Percentiles rank a stretch among this genome's conserved stretches.
Evolutionary conservation across 768 basidiomycete species (phyloP).

Genomic region (Ramaria sp.): DNA sequence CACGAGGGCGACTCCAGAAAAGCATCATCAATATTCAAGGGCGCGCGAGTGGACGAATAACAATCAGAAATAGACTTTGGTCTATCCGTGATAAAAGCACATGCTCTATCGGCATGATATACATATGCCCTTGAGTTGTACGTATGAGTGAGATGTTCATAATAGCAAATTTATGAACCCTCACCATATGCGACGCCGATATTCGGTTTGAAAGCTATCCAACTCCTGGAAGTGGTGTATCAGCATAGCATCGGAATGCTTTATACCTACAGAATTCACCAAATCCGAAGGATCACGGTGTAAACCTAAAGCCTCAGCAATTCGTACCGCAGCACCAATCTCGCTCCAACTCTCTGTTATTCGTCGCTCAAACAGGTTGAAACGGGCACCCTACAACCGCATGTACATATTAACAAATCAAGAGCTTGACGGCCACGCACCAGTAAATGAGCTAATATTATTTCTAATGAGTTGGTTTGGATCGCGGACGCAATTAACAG

Average conservation of each 20-base stretch:
- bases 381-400: constrained; percentile 50
- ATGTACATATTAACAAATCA: constrained; percentile 7
- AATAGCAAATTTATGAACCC: constrained; percentile 2
- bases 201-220: constrained; percentile 70
- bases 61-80: constrained; percentile 85
- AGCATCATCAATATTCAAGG: constrained; percentile 57
- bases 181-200: constrained; percentile 84
- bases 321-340: constrained; percentile 83
- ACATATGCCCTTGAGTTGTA: constrained; percentile 58
- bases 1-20: constrained; percentile 31
- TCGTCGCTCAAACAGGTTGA: constrained; percentile 62
- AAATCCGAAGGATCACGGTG: constrained; percentile 82
- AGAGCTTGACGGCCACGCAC: constrained; percentile 22
- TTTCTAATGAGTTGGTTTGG: constrained; percentile 84
- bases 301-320: constrained; percentile 86
- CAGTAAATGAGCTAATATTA: constrained; percentile 85
- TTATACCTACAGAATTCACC: constrained; percentile 32
- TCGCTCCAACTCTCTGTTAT: constrained; percentile 97
- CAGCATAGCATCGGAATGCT: neutral
- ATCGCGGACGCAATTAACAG: constrained; percentile 88
- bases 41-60: constrained; percentile 73
- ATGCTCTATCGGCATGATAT: constrained; percentile 90
- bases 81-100: constrained; percentile 82
- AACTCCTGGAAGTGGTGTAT: constrained; percentile 39
- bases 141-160: constrained; percentile 8